A percentile compares a stretch with the other conserved stretches of the same genome.
These are phyloP conservation scores for Limnanthes douglasii DNA, from an alignment of 345 rosid species.

Conservation along the genomic window DNA sequence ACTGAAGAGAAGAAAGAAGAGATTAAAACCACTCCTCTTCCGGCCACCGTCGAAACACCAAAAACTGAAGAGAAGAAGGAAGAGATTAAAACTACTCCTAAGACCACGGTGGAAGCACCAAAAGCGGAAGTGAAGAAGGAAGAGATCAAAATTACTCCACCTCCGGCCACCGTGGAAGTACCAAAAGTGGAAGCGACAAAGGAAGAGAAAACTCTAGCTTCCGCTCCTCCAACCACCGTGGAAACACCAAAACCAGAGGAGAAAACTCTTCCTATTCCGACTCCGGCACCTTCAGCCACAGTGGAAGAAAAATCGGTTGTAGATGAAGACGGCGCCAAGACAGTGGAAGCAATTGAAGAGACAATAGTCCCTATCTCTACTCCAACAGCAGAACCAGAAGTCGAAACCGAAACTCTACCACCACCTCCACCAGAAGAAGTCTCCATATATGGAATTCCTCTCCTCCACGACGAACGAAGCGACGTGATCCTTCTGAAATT, in stretches of 20 bases:
- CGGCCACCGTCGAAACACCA: too few species aligned
- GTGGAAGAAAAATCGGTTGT: constrained; percentile 7
- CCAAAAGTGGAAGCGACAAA: constrained; percentile 11
- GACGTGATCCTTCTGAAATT: constrained; percentile 78
- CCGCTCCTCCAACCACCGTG: background rate
- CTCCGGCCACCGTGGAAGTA: constrained; percentile 5
- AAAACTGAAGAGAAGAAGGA: constrained; percentile 10
- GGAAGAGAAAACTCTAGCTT: constrained; percentile 2
- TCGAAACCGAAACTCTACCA: constrained; percentile 12
- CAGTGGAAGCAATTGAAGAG: constrained; percentile 81
- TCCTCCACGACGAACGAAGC: constrained; percentile 55
- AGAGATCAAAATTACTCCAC: constrained; percentile 1
- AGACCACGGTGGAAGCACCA: too few species aligned
- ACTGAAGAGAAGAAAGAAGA: constrained; percentile 10
- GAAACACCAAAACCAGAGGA: constrained; percentile 5
- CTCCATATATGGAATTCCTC: constrained; percentile 68
- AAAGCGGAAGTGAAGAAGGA: constrained; percentile 10
- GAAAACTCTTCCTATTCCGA: background rate
- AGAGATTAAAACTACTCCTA: too few species aligned
- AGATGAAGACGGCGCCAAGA: constrained; percentile 73
- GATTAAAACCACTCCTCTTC: constrained; percentile 1
- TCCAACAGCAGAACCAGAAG: constrained; percentile 4
- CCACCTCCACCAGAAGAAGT: constrained; percentile 38
- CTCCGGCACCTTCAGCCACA: constrained; percentile 2
- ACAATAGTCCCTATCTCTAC: constrained; percentile 42